Conservation (phyloP, 2,329 filamentous ascomycete species). For the Pyrenochaeta sp. region DNA sequence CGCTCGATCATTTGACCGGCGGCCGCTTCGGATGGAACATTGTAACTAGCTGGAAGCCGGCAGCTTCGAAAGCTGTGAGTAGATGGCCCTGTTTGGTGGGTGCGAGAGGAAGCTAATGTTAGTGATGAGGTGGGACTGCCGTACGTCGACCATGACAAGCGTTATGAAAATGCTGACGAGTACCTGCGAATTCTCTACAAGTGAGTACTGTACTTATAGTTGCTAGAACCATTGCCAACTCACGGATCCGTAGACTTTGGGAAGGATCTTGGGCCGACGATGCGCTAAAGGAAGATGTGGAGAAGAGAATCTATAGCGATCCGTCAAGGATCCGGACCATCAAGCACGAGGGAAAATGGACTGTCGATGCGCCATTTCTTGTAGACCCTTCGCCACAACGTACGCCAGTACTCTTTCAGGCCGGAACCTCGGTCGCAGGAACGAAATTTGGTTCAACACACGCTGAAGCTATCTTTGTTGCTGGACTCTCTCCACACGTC, state of each 20-base stretch:
- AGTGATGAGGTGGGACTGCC: slow-evolving; percentile 10
- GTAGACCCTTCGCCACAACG: slow-evolving; percentile 72
- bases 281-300: slow-evolving; percentile 66
- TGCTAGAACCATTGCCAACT: background rate
- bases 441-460: slow-evolving; percentile 72
- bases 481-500: slow-evolving; percentile 67
- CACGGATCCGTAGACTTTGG: slow-evolving; percentile 52
- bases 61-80: slow-evolving; percentile 56
- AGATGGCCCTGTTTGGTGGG: background rate
- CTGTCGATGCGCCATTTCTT: slow-evolving; percentile 70
- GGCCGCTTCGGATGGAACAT: slow-evolving; percentile 61
- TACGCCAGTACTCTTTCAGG: slow-evolving; percentile 72
- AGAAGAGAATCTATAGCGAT: slow-evolving; percentile 66
- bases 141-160: slow-evolving; percentile 65
- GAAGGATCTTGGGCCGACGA: slow-evolving; percentile 71
- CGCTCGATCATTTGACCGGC: slow-evolving; percentile 70
- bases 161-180: slow-evolving; percentile 72
- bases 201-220: slow-evolving; percentile 24
- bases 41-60: slow-evolving; percentile 71
- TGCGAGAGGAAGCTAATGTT: background rate
- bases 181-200: slow-evolving; percentile 74
- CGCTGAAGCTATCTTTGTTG: slow-evolving; percentile 74
- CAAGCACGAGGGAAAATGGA: slow-evolving; percentile 63
- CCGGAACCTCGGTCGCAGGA: slow-evolving; percentile 70
- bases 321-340: slow-evolving; percentile 67